phyloP scores from a whole-genome alignment of 495 filamentous ascomycete genomes.

The Hyaloscypha variabilis region DNA sequence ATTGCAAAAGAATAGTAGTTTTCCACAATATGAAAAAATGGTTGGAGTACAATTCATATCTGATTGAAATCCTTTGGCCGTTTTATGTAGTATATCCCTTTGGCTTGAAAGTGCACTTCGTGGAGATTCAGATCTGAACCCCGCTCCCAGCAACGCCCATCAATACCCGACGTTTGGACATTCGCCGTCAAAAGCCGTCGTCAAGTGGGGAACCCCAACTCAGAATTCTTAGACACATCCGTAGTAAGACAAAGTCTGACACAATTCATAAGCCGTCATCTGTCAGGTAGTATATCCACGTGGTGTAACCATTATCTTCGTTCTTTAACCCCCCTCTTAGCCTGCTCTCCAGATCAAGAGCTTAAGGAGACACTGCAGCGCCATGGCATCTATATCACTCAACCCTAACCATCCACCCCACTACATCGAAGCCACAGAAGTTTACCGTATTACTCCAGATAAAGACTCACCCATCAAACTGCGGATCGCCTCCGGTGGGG shows the following conservation, averaged over 20 bases:
- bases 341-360: too few species aligned
- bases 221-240: not conserved
- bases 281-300: too few species aligned
- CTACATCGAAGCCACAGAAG: slow-evolving; percentile 13
- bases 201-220: not conserved
- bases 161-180: not conserved
- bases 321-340: too few species aligned
- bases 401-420: slow-evolving; percentile 2
- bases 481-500: slow-evolving; percentile 12
- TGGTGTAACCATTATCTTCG: too few species aligned
- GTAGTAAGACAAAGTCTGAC: not conserved
- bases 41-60: too few species aligned
- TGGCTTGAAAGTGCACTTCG: too few species aligned
- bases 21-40: too few species aligned
- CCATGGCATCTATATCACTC: slow-evolving; percentile 7
- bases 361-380: not conserved
- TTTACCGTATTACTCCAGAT: slow-evolving; percentile 1
- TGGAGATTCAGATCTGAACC: not conserved
- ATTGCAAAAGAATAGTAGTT: too few species aligned
- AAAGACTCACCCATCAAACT: not conserved
- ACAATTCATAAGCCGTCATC: not conserved
- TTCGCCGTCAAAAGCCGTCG: not conserved
- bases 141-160: not conserved
- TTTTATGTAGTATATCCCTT: too few species aligned
- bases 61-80: too few species aligned